Evolutionary conservation across 1,284 basidiomycete species (phyloP), one percentile per base, ranked within the genome.

Genomic region (Ganoderma multipileum): DNA sequence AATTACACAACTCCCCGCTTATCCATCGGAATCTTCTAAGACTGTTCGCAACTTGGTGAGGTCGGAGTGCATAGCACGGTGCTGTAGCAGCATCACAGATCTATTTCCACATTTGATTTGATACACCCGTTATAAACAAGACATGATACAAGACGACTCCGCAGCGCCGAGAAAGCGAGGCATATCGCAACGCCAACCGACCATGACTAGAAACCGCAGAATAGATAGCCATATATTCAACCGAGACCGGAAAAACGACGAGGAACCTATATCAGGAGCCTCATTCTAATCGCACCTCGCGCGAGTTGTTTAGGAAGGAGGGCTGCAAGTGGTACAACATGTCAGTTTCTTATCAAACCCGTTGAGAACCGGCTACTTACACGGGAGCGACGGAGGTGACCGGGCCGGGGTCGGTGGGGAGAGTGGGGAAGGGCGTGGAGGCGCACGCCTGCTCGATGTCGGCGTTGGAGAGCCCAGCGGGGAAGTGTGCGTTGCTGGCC

Each of bases 351-450:
- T 12, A 2, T 58, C 26, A 9, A 12, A 64, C 1, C 5, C 38
- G 8, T 14, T 16, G 18, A 33, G 33, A n/a, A 38, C 18, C 4
- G 28, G 39, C 14, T 9, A 57, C 76, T 77, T 74, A 79, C 77
- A 79, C 78, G 55, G 76, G 76, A 44, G 75, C 71, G 64, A 79
- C 77, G 23, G 73, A 70, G 20, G 75, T 78, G 63, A 69, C 73
- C 68, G 77, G 75, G 41, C 78, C 78, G 59, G 77, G 78, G 70
- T 79, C 78, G 33, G 77, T 75, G 7, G 73, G 69, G 65, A 80
- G 78, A 42, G 72, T 73, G 26, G 78, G 78, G 78, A 79, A 79
- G 33, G 78, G 73, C 1, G 68, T 71, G 33, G 39, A 38, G 11
- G 64, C 65, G 39, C 65, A 67, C 55, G 77, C 77, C 72, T 75